phyloP scores from a whole-genome alignment of 768 basidiomycete genomes.

The Lactarius sp. region DNA sequence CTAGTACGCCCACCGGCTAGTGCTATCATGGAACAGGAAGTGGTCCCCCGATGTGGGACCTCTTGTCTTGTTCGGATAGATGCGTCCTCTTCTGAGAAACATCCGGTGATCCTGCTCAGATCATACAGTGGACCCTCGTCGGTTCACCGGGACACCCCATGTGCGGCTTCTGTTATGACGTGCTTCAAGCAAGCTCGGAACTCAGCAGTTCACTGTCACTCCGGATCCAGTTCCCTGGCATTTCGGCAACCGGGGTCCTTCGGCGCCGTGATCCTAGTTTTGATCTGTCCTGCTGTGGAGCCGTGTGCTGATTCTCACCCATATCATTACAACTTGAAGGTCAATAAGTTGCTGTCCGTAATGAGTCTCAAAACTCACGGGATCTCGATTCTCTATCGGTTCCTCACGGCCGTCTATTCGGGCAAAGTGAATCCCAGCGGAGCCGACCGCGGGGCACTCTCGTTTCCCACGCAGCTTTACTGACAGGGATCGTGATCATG shows the following conservation, averaged over 20 bases:
- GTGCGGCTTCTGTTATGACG: slow-evolving; percentile 14
- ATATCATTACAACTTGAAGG: neutral
- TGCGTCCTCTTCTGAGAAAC: neutral
- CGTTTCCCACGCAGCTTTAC: neutral
- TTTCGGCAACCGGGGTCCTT: slow-evolving; percentile 1
- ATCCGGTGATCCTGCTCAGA: neutral
- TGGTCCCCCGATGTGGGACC: neutral
- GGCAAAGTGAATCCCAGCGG: neutral
- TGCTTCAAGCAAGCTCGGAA: slow-evolving; percentile 12
- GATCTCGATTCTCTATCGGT: slow-evolving; percentile 7
- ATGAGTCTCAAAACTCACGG: neutral
- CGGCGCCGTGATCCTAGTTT: slow-evolving; percentile 1
- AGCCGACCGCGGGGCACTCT: neutral
- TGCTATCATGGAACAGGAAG: neutral
- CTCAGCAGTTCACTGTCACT: slow-evolving; percentile 1
- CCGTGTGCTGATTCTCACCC: neutral
- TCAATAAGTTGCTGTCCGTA: neutral
- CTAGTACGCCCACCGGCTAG: neutral
- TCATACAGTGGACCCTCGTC: slow-evolving; percentile 6
- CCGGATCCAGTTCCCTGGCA: neutral
- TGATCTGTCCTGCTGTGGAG: neutral
- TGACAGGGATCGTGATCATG: no score
- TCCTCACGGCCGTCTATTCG: neutral
- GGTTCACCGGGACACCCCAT: slow-evolving; percentile 1
- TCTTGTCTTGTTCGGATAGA: slow-evolving; percentile 6